A percentile compares a stretch with the other conserved stretches of the same genome.
These are phyloP conservation scores for Conoideocrella luteorostrata DNA, from an alignment of 2,329 filamentous ascomycete species.

Conservation along the genomic window DNA sequence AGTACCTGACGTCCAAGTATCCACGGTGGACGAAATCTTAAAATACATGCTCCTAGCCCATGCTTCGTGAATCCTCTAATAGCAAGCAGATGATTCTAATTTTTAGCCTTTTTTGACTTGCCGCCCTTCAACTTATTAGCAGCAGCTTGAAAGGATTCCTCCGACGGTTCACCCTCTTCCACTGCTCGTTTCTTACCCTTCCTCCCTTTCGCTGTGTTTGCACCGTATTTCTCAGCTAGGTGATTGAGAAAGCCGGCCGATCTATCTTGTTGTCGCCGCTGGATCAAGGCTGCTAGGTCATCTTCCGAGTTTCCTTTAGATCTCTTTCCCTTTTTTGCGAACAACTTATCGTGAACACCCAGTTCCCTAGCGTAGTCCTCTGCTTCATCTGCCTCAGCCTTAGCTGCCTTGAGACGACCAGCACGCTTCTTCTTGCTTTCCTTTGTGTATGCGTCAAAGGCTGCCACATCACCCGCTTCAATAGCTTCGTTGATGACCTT, in stretches of 20 bases:
- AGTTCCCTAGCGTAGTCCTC: slow-evolving; percentile 69
- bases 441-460: slow-evolving; percentile 62
- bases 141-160: slow-evolving; percentile 55
- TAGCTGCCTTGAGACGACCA: slow-evolving; percentile 53
- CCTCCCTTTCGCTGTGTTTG: slow-evolving; percentile 34
- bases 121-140: slow-evolving; percentile 38
- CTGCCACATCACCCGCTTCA: slow-evolving; percentile 56
- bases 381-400: slow-evolving; percentile 65
- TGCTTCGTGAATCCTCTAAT: too few species aligned
- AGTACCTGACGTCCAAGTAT: too few species aligned
- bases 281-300: slow-evolving; percentile 67
- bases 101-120: slow-evolving; percentile 14
- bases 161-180: slow-evolving; percentile 55
- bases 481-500: slow-evolving; percentile 78
- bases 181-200: slow-evolving; percentile 47
- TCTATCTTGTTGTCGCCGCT: slow-evolving; percentile 60
- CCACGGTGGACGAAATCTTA: too few species aligned
- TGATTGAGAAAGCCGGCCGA: slow-evolving; percentile 59
- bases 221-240: slow-evolving; percentile 70
- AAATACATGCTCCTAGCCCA: too few species aligned
- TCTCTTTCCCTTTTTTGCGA: slow-evolving; percentile 45
- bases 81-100: not conserved
- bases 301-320: slow-evolving; percentile 40
- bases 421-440: slow-evolving; percentile 63
- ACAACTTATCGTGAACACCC: slow-evolving; percentile 65